Evolutionary conservation across 164 flowering plant genomes (phyloP), one percentile per base, ranked within the genome.

Genomic region (Tetracentron sinense): DNA sequence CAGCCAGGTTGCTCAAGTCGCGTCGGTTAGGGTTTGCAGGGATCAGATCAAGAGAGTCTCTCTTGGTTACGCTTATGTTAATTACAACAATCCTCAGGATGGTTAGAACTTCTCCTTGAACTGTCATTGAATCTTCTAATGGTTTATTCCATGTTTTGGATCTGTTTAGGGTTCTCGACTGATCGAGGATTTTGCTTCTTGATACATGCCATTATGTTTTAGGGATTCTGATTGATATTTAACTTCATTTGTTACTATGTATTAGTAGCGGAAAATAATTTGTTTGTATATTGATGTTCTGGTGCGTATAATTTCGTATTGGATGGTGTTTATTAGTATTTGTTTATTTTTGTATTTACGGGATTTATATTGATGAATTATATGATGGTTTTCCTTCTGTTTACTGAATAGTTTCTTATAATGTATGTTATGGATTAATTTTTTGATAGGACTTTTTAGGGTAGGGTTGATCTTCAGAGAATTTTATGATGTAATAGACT

Each of bases 51-150:
- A 67, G 38, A 65, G 79, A 21, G 61, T 67, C 19, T 87, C 93
- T 23, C 86, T 88, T 46, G 89, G 90, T 17, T 88, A 85, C 30
- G 94, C 71, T 14, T 88, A 85, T 60, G 86, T 88, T 60, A 85
- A 88, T 73, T 88, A 51, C 75, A 54, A 25, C 69, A 78, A 42
- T 59, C 61, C 75, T 12, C 85, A 78, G 22, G 88, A 89, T 16
- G 92, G 96, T 89, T 47, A 26, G 70, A 29, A 20, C 10, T 23
- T 33, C 12, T 27, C 61, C 8, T 31, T 6, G 28, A 14, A 22
- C 15, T 46, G n/a, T 11, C 29, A 46, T 26, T 21, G 20, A 29
- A 12, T 15, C n/a, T 28, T 46, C 12, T 6, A 10, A 49, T 20
- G 54, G 16, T 53, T 7, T 53, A 8, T 51, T 35, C 4, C 33